These are phyloP conservation scores for Schrenkiella parvula DNA, from an alignment of 345 rosid species.

Conservation along the genomic window DNA sequence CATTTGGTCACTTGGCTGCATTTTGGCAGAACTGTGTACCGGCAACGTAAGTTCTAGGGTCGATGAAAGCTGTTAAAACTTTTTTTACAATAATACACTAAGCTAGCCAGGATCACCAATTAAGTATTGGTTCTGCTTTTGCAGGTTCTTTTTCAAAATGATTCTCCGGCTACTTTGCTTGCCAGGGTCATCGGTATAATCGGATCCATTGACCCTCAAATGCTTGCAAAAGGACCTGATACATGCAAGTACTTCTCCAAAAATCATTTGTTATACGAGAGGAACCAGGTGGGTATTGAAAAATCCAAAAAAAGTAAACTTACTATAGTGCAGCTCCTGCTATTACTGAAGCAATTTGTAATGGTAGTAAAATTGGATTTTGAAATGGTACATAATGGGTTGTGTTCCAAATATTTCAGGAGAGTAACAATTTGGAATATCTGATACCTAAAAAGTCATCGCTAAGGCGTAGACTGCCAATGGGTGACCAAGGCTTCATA, in stretches of 20 bases:
- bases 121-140: constrained; percentile 12
- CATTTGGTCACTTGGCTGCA: constrained; percentile 97
- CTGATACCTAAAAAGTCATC: constrained; percentile 88
- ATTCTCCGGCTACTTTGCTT: constrained; percentile 90
- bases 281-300: constrained; percentile 64
- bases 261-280: constrained; percentile 88
- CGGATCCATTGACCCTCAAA: constrained; percentile 63
- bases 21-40: constrained; percentile 92
- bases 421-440: constrained; percentile 76
- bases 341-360: not conserved
- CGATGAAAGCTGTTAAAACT: not conserved
- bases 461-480: constrained; percentile 79
- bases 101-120: not conserved
- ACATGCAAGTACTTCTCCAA: constrained; percentile 87
- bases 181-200: constrained; percentile 87
- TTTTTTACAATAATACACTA: not conserved
- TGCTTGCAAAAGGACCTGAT: constrained; percentile 91
- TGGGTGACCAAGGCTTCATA: constrained; percentile 97
- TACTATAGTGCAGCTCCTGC: not conserved
- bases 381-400: not conserved
- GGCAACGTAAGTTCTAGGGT: constrained; percentile 73
- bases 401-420: constrained; percentile 45
- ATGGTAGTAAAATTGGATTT: not conserved
- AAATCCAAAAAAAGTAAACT: not conserved
- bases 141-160: constrained; percentile 96